Evolutionary conservation across 345 rosid genomes (phyloP), one percentile per base, ranked within the genome.

Genomic region (Adansonia digitata): DNA sequence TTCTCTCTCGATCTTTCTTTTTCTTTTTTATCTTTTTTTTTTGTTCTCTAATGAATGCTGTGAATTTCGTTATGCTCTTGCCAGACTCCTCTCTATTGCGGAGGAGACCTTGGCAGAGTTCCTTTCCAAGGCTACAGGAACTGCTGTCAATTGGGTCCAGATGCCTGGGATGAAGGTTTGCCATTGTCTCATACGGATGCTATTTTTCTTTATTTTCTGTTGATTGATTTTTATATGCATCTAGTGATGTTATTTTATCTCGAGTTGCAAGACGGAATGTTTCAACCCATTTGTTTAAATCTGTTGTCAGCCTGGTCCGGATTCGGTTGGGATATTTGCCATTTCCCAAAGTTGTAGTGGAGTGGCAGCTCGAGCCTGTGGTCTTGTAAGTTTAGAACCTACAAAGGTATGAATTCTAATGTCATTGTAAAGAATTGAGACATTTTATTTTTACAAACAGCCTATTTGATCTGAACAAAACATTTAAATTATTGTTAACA

Each of bases 81-180:
- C 64, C 87, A 96, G 99, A 85, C 94, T 96, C 86, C 97, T 96
- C 81, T 90, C 98, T 49, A 90, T 96, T 59, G 99, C 99, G 4
- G 98, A 96, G 93, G 97, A 93, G 92, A 93, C 99, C 71, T 89
- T 96, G 94, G 89, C 98, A 86, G 97, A 93, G 94, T 96, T 96
- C 97, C 99, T 96, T 82, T 91, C 98, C 79, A 96, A 96, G 98
- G 99, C 99, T 90, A 96, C 97, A 72, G 99, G 99, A 96, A 93
- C 99, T 87, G 97, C 98, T 91, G 97, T 96, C 78, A 97, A 96
- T 88, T 96, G 99, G 99, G 98, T 96, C 89, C 99, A 96, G 90
- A 90, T 96, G 98, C 98, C 98, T 87, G 99, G 99, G 97, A 96
- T 96, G 99, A 96, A 96, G 99, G 99, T 96, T 61, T 5, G 75